Percentiles rank a stretch among this genome's conserved stretches.
phyloP scores from a whole-genome alignment of 208 protist species.

The Acanthamoeba castellanii region DNA sequence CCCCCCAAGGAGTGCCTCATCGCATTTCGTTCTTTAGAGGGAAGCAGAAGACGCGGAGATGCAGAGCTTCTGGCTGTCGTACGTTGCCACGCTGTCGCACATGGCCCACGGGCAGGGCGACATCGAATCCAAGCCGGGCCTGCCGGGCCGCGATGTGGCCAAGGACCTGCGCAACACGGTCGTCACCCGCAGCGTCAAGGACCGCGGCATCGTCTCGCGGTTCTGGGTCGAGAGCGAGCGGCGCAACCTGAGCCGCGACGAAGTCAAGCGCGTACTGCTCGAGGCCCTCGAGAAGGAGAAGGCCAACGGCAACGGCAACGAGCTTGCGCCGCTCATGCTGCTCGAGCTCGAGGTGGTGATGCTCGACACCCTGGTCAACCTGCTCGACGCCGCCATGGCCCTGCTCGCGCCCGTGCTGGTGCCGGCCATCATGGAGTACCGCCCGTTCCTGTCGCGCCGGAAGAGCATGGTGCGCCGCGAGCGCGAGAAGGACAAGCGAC shows the following conservation, averaged over 20 bases:
- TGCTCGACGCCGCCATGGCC: not conserved
- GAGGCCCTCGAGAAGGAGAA: conserved; percentile 7
- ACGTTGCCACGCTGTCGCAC: conserved; percentile 34
- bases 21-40: not conserved
- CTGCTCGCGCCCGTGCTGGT: not conserved
- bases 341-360: conserved; percentile 30
- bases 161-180: conserved; percentile 51
- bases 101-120: not conserved
- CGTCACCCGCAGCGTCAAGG: conserved; percentile 10
- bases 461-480: conserved; percentile 65
- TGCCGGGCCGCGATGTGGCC: not conserved
- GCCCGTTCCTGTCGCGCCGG: conserved; percentile 20
- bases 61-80: conserved; percentile 66
- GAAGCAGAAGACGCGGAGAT: conserved; percentile 13
- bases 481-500: conserved; percentile 15
- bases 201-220: not conserved
- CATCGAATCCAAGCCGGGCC: not conserved
- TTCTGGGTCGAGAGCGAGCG: not conserved
- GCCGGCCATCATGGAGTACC: conserved; percentile 66
- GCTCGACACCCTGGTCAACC: not conserved
- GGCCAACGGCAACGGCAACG: not conserved
- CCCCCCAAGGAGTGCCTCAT: not conserved
- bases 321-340: not conserved
- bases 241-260: not conserved
- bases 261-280: not conserved